These are phyloP conservation scores for Pisolithus orientalis DNA, from an alignment of 768 basidiomycete species.

Conservation along the genomic window DNA sequence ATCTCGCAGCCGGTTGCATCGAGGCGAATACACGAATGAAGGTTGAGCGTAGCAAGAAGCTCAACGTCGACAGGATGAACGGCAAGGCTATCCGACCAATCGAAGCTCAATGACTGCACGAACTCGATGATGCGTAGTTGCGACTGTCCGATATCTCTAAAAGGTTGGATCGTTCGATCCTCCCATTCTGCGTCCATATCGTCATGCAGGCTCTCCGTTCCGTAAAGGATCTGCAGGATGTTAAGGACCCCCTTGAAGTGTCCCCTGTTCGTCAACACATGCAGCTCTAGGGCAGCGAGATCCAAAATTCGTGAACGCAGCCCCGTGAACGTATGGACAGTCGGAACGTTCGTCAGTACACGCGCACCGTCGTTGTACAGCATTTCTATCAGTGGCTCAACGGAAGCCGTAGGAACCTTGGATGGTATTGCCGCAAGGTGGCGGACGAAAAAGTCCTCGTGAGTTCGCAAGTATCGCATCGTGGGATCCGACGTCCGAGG, in stretches of 20 bases:
- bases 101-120: conserved; percentile 79
- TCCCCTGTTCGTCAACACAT: conserved; percentile 73
- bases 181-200: conserved; percentile 29
- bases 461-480: conserved; percentile 79
- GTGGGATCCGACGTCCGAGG: conserved; percentile 73
- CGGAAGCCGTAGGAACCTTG: conserved; percentile 43
- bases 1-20: conserved; percentile 76
- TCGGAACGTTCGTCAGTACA: conserved; percentile 59
- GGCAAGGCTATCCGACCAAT: conserved; percentile 75
- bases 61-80: conserved; percentile 54
- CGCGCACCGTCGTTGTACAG: conserved; percentile 68
- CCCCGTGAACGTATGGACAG: conserved; percentile 70
- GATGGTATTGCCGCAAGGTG: conserved; percentile 78
- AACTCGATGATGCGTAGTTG: conserved; percentile 84
- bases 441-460: conserved; percentile 83
- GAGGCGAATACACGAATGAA: conserved; percentile 61
- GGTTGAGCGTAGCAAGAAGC: conserved; percentile 59
- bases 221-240: conserved; percentile 78
- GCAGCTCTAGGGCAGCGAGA: conserved; percentile 81
- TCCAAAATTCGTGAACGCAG: conserved; percentile 83
- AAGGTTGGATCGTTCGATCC: conserved; percentile 44
- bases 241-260: conserved; percentile 69
- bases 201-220: conserved; percentile 48
- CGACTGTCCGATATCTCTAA: conserved; percentile 73
- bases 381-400: conserved; percentile 49